Percentiles rank a stretch among this genome's conserved stretches.
phyloP scores from a whole-genome alignment of 208 protist species.

The Crithidia expoeki region DNA sequence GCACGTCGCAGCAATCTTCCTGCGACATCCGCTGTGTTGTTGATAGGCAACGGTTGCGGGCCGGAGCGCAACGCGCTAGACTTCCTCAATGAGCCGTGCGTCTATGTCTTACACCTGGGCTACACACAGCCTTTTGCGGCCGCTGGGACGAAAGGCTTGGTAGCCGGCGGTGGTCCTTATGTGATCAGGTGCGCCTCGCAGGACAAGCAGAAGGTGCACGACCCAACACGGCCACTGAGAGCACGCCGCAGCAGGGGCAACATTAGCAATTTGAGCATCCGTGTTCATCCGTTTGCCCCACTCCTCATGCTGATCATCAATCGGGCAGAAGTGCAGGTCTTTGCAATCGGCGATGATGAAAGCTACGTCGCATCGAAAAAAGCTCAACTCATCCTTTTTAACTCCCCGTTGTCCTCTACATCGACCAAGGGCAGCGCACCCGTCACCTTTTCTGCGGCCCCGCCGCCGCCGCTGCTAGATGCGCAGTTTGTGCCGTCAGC shows the following conservation, averaged over 20 bases:
- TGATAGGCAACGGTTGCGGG: not conserved
- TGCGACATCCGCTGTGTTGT: not conserved
- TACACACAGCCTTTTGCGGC: constrained; percentile 34
- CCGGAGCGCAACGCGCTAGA: constrained; percentile 26
- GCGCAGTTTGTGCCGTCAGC: constrained; percentile 37
- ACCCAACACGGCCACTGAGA: not conserved
- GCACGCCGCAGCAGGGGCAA: not conserved
- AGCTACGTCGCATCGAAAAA: not conserved
- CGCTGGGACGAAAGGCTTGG: constrained; percentile 16
- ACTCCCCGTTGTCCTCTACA: constrained; percentile 10
- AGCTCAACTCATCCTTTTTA: constrained; percentile 21
- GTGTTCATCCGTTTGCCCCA: constrained; percentile 45
- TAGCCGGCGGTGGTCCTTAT: constrained; percentile 31
- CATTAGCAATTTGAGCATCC: constrained; percentile 18
- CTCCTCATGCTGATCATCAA: constrained; percentile 32
- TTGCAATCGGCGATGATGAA: constrained; percentile 21
- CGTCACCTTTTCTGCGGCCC: not conserved
- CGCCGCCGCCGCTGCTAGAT: constrained; percentile 23
- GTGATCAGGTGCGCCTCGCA: constrained; percentile 21
- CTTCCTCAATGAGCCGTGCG: constrained; percentile 23
- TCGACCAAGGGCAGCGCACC: not conserved
- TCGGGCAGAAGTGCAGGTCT: constrained; percentile 36
- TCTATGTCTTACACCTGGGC: constrained; percentile 41
- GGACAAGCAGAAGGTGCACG: constrained; percentile 9
- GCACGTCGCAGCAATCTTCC: constrained; percentile 21